Evolutionary conservation across 202 grass and related monocot species (phyloP).

Genomic region (Tripidium arundinaceum): DNA sequence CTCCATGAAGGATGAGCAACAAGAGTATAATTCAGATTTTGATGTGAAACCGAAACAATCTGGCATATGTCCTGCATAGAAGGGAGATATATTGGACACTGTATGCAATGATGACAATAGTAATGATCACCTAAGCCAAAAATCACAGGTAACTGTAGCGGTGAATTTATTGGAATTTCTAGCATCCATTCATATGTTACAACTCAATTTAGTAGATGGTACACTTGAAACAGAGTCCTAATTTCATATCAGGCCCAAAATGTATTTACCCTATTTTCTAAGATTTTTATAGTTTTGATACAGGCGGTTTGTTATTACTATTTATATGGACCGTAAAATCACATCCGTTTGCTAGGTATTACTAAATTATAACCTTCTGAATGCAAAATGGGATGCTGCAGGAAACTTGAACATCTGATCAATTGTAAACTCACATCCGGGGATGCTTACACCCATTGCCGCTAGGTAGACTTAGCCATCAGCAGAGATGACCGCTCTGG

Average conservation of each 20-base stretch:
- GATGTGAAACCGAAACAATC: no score
- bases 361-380: neutral
- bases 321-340: no score
- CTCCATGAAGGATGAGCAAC: no score
- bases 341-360: neutral
- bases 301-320: neutral
- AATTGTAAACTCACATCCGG: no score
- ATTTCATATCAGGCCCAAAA: neutral
- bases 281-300: neutral
- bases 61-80: no score
- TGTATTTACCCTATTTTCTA: neutral
- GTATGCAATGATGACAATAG: no score
- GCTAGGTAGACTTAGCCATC: no score
- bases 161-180: neutral
- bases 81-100: no score
- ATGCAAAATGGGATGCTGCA: neutral
- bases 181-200: neutral
- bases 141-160: neutral
- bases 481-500: conserved; percentile 28
- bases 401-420: no score
- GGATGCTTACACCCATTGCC: no score
- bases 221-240: neutral
- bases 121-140: neutral
- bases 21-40: no score
- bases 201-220: neutral